A percentile compares a stretch with the other conserved stretches of the same genome.
These are phyloP conservation scores for Fusarium heterosporum DNA, from an alignment of 2,329 filamentous ascomycete species.

Conservation along the genomic window DNA sequence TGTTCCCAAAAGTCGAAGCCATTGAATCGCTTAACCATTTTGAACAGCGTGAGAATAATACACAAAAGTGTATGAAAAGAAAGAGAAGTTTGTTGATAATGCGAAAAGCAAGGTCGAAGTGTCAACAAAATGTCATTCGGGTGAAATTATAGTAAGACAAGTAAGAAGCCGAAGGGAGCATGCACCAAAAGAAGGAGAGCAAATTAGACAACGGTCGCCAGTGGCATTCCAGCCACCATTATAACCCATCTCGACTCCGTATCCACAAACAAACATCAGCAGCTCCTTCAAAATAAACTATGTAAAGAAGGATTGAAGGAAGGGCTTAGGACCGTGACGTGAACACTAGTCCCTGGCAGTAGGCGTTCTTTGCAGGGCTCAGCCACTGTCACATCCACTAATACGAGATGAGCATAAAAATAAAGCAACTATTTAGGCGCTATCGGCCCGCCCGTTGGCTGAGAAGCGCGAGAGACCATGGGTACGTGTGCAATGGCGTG, in stretches of 20 bases:
- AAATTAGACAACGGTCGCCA: constrained; percentile 20
- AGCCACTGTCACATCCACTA: constrained; percentile 3
- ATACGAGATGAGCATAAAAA: constrained; percentile 28
- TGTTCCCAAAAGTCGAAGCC: constrained; percentile 31
- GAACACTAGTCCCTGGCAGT: not conserved
- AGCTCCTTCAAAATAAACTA: not conserved
- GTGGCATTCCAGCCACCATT: constrained; percentile 5
- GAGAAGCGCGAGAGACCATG: not conserved
- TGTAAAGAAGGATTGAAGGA: not conserved
- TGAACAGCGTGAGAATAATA: not conserved
- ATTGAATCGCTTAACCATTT: constrained; percentile 19
- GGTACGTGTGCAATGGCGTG: no score
- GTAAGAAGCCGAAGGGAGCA: constrained; percentile 5
- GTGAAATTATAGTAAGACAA: constrained; percentile 21
- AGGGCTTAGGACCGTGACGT: constrained; percentile 12
- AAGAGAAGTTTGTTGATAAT: not conserved
- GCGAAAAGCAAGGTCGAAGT: not conserved
- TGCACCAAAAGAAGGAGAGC: not conserved
- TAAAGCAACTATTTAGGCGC: no score
- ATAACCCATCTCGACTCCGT: not conserved
- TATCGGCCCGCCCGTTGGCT: constrained; percentile 1
- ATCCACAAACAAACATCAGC: not conserved
- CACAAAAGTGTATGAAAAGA: not conserved
- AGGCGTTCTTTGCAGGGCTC: constrained; percentile 8
- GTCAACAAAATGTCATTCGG: not conserved